Evolutionary conservation across 73 alveolate species (phyloP).

Genomic region (Uronychia binucleata): DNA sequence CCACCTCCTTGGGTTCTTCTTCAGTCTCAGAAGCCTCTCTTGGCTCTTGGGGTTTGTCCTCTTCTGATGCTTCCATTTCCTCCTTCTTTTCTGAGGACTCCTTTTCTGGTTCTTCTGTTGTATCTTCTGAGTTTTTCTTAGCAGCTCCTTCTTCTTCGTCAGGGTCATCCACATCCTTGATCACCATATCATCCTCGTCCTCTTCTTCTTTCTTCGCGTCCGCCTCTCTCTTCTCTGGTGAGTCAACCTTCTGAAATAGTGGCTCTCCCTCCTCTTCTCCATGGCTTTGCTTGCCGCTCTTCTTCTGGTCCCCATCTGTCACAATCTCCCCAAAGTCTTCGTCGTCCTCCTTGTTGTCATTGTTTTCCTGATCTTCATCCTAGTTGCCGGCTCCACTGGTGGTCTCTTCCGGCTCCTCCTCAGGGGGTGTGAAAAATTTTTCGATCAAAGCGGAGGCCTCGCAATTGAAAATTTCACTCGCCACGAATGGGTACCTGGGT

Average conservation of each 20-base stretch:
- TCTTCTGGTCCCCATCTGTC: not conserved
- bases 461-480: slow-evolving; percentile 8
- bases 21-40: not conserved
- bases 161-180: not conserved
- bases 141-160: not conserved
- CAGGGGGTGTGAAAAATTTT: not conserved
- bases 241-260: no score
- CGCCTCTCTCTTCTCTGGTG: not conserved
- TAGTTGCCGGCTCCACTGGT: not conserved
- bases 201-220: not conserved
- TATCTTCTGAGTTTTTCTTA: not conserved
- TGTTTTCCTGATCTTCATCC: no score
- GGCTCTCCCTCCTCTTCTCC: no score
- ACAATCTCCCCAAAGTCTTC: not conserved
- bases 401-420: not conserved
- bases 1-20: not conserved
- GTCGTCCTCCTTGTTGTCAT: no score
- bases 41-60: not conserved
- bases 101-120: not conserved
- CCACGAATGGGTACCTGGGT: slow-evolving; percentile 5
- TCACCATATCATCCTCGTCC: not conserved
- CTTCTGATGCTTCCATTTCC: not conserved
- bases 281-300: no score
- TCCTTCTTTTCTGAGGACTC: not conserved
- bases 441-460: not conserved